Conservation (phyloP, 2,329 filamentous ascomycete genomes). For the Microdochium nivale region DNA sequence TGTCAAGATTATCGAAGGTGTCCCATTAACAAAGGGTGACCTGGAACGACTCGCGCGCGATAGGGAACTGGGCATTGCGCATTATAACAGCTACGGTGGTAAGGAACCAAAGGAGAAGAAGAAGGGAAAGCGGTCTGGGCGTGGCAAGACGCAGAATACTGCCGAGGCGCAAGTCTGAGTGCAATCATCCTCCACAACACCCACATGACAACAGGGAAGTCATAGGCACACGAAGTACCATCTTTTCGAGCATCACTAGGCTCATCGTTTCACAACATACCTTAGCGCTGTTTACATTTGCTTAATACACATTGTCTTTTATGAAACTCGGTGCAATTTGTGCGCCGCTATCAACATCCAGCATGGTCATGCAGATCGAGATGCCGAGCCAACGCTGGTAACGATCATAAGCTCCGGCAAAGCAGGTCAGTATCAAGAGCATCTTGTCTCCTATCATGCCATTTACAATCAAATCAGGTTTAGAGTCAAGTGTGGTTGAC, state of each 20-base stretch:
- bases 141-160: constrained; percentile 7
- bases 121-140: constrained; percentile 11
- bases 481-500: no score
- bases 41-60: constrained; percentile 40
- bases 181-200: neutral
- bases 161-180: constrained; percentile 1
- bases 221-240: neutral
- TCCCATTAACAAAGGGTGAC: constrained; percentile 52
- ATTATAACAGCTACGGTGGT: constrained; percentile 49
- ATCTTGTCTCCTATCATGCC: no score
- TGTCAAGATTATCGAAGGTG: constrained; percentile 64
- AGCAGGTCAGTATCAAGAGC: no score
- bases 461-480: no score
- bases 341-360: no score
- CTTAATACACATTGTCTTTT: no score
- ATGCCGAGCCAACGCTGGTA: no score
- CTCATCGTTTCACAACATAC: neutral
- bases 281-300: neutral
- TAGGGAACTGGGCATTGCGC: constrained; percentile 44
- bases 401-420: no score
- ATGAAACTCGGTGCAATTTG: no score
- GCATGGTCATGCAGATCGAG: no score
- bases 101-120: constrained; percentile 37
- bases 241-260: neutral
- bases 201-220: neutral